Evolutionary conservation across 192 early-diverging fungal species (phyloP).

Genomic region (Coemansia sp.): DNA sequence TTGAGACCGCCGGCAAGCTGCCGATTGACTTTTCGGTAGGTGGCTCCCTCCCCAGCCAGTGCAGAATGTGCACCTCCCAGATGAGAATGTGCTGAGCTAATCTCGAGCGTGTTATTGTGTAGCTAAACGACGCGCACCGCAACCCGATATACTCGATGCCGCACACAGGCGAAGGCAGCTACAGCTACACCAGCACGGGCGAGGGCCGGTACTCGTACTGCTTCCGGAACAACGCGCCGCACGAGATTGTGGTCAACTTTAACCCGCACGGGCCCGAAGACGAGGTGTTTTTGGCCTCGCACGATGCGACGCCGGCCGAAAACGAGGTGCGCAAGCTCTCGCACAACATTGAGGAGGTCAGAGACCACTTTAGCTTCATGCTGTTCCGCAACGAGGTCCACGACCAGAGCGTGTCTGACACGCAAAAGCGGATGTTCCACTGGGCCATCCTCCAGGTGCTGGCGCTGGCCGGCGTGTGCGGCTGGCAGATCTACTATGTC

Average conservation of each 20-base stretch:
- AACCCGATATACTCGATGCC: slow-evolving; percentile 36
- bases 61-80: background rate
- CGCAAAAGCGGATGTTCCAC: slow-evolving; percentile 45
- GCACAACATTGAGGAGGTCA: slow-evolving; percentile 47
- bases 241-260: slow-evolving; percentile 50
- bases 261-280: slow-evolving; percentile 48
- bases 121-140: slow-evolving; percentile 34
- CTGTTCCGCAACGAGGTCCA: slow-evolving; percentile 50
- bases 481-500: slow-evolving; percentile 53
- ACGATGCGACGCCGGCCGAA: slow-evolving; percentile 39
- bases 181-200: slow-evolving; percentile 27
- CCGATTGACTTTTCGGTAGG: slow-evolving; percentile 38
- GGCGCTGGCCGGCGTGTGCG: slow-evolving; percentile 40
- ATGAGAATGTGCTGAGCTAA: background rate
- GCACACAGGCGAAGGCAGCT: slow-evolving; percentile 41
- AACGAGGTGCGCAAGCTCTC: slow-evolving; percentile 47
- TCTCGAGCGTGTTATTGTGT: background rate
- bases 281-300: slow-evolving; percentile 22
- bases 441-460: slow-evolving; percentile 44
- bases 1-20: slow-evolving; percentile 47
- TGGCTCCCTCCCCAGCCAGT: background rate
- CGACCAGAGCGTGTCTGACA: slow-evolving; percentile 40
- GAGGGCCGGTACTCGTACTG: slow-evolving; percentile 48
- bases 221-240: slow-evolving; percentile 43
- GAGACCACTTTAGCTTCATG: slow-evolving; percentile 50